Percentiles rank a stretch among this genome's conserved stretches.
These are phyloP conservation scores for Pseudocercospora cruenta DNA, from an alignment of 2,329 filamentous ascomycete genomes.

Conservation along the genomic window DNA sequence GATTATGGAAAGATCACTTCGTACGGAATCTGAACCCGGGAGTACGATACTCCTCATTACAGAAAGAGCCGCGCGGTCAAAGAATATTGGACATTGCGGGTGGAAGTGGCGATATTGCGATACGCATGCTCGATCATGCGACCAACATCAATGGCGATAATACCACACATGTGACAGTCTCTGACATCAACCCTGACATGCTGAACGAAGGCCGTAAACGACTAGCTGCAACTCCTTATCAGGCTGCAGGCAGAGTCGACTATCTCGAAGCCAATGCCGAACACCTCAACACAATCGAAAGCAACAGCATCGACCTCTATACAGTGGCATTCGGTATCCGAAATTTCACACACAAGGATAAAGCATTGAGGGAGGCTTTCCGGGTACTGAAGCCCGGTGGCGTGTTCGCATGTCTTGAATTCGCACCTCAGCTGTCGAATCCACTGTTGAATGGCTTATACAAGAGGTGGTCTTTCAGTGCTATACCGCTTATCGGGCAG, in stretches of 20 bases:
- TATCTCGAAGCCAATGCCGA: conserved; percentile 95
- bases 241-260: conserved; percentile 56
- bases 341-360: conserved; percentile 92
- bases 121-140: conserved; percentile 89
- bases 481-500: conserved; percentile 94
- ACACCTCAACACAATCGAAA: conserved; percentile 66
- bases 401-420: conserved; percentile 95
- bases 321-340: conserved; percentile 97
- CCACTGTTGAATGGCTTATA: conserved; percentile 81
- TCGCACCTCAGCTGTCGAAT: conserved; percentile 76
- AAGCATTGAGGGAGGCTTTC: conserved; percentile 79
- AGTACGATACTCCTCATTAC: conserved; percentile 50
- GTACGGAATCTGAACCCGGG: conserved; percentile 89
- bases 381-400: conserved; percentile 91
- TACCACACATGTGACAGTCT: conserved; percentile 82
- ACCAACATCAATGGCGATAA: conserved; percentile 78
- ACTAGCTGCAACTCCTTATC: conserved; percentile 65
- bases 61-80: conserved; percentile 53
- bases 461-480: conserved; percentile 93
- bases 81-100: conserved; percentile 93
- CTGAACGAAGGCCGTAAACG: conserved; percentile 84
- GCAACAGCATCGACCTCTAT: conserved; percentile 84
- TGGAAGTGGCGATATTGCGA: conserved; percentile 96
- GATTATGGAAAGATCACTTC: conserved; percentile 97
- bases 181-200: conserved; percentile 97